These are phyloP conservation scores for Phlyctochytrium bullatum DNA, from an alignment of 192 early-diverging fungal genomes.

Conservation along the genomic window DNA sequence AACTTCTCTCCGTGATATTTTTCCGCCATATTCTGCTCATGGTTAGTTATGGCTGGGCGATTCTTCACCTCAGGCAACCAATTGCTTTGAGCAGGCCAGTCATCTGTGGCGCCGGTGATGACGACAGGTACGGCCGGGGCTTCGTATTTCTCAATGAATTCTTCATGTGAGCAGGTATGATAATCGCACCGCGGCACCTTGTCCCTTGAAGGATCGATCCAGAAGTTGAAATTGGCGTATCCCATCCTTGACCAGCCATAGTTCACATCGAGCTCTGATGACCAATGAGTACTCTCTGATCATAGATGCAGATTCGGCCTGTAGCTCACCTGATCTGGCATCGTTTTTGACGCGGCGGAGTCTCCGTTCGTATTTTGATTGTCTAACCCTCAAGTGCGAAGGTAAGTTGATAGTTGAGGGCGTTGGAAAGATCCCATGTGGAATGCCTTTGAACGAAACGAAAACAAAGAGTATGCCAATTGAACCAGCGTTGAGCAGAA, in stretches of 20 bases:
- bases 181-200: constrained; percentile 55
- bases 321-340: constrained; percentile 43
- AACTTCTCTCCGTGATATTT: constrained; percentile 60
- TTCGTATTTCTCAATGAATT: constrained; percentile 61
- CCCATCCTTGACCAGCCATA: constrained; percentile 56
- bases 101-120: constrained; percentile 50
- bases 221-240: constrained; percentile 51
- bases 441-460: no score
- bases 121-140: constrained; percentile 56
- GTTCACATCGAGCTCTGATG: constrained; percentile 61
- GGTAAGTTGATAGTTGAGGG: neutral
- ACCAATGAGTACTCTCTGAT: neutral
- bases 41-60: neutral
- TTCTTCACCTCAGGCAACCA: constrained; percentile 55
- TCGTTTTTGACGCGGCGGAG: constrained; percentile 32
- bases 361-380: neutral
- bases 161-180: constrained; percentile 47
- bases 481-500: no score
- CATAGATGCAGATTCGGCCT: neutral
- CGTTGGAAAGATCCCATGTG: no score
- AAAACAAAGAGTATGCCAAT: no score
- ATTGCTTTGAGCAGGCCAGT: constrained; percentile 53
- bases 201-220: constrained; percentile 44
- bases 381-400: neutral
- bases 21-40: constrained; percentile 10